Conservation (phyloP, 1,139 yeast genomes). For the Geotrichum restrictum region DNA sequence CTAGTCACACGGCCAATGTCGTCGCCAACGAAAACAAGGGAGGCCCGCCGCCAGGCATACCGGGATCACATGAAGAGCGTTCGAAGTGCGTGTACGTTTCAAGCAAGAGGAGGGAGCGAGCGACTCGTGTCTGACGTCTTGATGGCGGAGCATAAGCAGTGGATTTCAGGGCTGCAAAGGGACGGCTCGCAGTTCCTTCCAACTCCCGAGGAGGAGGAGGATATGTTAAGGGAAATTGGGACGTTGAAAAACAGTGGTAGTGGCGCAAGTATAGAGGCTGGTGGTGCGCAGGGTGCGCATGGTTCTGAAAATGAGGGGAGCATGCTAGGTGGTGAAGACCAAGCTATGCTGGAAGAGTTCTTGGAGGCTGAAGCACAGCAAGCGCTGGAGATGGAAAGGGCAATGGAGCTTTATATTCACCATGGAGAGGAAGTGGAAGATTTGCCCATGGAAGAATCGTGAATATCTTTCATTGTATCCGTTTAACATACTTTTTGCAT, state of each 20-base stretch:
- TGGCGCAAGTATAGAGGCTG: no score
- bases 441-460: neutral
- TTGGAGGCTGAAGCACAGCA: constrained; percentile 5
- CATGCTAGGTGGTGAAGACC: neutral
- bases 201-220: constrained; percentile 12
- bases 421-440: neutral
- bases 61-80: constrained; percentile 9
- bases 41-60: constrained; percentile 14
- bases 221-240: constrained; percentile 1
- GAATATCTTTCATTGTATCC: no score
- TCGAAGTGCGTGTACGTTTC: constrained; percentile 7
- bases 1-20: constrained; percentile 14
- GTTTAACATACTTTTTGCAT: no score
- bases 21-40: constrained; percentile 12
- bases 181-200: constrained; percentile 4
- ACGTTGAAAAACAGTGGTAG: no score
- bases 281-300: no score
- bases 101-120: constrained; percentile 16
- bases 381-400: neutral
- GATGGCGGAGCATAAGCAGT: constrained; percentile 10
- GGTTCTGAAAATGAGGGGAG: neutral
- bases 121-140: constrained; percentile 6
- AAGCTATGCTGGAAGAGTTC: constrained; percentile 9
- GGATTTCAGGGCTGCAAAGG: constrained; percentile 7
- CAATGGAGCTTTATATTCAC: constrained; percentile 3